Evolutionary conservation across 306 rosid genomes (phyloP).

Genomic region (Quercus engelmannii): DNA sequence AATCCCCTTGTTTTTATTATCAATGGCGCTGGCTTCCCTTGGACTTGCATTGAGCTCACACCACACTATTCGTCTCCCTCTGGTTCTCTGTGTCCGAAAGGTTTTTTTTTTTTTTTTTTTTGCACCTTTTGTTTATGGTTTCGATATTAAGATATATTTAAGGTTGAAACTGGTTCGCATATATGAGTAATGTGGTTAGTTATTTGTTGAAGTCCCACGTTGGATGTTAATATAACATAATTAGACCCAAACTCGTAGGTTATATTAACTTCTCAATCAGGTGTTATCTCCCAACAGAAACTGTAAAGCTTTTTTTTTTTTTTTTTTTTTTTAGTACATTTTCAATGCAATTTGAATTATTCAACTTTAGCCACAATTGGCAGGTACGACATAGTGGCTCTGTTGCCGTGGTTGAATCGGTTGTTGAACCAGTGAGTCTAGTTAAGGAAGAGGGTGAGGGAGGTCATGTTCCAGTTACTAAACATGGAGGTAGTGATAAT

Average conservation of each 20-base stretch:
- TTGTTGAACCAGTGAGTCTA: slow-evolving; percentile 31
- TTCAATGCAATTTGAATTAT: not conserved
- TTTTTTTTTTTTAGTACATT: no score
- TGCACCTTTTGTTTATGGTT: not conserved
- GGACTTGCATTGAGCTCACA: slow-evolving; percentile 16
- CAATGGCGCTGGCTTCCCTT: slow-evolving; percentile 2
- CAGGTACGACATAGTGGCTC: slow-evolving; percentile 20
- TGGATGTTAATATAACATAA: no score
- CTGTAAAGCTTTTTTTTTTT: no score
- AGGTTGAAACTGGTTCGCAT: no score
- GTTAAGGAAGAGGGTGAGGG: no score
- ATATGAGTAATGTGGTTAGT: no score
- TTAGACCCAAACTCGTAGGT: no score
- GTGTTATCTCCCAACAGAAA: no score
- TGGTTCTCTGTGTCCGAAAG: slow-evolving; percentile 22
- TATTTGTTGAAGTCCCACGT: no score
- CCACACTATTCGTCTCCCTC: slow-evolving; percentile 8
- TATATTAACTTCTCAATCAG: no score
- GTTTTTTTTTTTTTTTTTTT: not conserved
- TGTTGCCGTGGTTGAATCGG: slow-evolving; percentile 30
- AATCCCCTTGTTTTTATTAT: not conserved
- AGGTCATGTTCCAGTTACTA: not conserved
- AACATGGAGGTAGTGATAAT: slow-evolving; percentile 45
- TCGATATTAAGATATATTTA: no score
- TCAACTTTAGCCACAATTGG: not conserved